A percentile compares a stretch with the other conserved stretches of the same genome.
phyloP scores from a whole-genome alignment of 345 rosid genomes.

The Camelina neglecta region DNA sequence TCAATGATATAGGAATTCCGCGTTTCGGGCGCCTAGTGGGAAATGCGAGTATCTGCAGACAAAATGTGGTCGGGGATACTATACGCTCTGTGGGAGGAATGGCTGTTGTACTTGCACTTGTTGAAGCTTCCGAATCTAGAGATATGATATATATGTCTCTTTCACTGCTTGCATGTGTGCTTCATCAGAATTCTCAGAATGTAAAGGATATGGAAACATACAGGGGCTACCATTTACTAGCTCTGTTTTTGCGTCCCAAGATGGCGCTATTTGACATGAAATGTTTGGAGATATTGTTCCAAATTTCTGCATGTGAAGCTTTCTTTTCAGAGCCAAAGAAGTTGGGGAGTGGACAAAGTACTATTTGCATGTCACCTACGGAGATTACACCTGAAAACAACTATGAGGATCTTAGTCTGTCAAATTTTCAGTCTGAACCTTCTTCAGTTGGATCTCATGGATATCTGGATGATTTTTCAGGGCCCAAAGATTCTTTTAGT shows the following conservation, averaged over 20 bases:
- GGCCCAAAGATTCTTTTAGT: slow-evolving; percentile 76
- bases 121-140: slow-evolving; percentile 88
- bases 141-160: slow-evolving; percentile 94
- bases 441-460: slow-evolving; percentile 85
- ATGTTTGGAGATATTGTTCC: slow-evolving; percentile 84
- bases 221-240: slow-evolving; percentile 92
- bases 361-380: slow-evolving; percentile 49
- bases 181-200: slow-evolving; percentile 90
- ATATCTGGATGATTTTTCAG: slow-evolving; percentile 80
- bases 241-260: slow-evolving; percentile 82
- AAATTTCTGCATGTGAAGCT: slow-evolving; percentile 96
- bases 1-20: slow-evolving; percentile 71
- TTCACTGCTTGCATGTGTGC: slow-evolving; percentile 78
- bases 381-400: slow-evolving; percentile 57
- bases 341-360: slow-evolving; percentile 49
- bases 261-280: slow-evolving; percentile 89
- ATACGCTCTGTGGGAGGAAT: slow-evolving; percentile 86
- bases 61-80: slow-evolving; percentile 79
- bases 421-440: slow-evolving; percentile 69
- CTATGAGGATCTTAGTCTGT: slow-evolving; percentile 72
- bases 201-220: slow-evolving; percentile 84
- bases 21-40: slow-evolving; percentile 88
- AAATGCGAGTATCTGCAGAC: slow-evolving; percentile 75
- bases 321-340: slow-evolving; percentile 89
- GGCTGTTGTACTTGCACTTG: slow-evolving; percentile 74